Percentiles rank a stretch among this genome's conserved stretches.
Evolutionary conservation across 441 rosid genomes (phyloP).

Genomic region (Gossypium trilobum): DNA sequence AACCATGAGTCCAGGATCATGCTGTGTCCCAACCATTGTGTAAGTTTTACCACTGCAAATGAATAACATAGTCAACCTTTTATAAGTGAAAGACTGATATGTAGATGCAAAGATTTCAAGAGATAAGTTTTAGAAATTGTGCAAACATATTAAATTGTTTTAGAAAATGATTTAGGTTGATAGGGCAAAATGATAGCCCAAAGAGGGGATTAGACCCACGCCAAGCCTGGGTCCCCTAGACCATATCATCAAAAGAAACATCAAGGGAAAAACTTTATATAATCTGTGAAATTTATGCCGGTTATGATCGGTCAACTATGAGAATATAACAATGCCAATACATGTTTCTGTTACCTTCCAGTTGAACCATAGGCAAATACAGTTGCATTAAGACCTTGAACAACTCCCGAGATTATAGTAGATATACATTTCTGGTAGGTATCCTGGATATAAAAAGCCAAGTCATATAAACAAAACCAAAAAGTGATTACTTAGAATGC

Average conservation of each 20-base stretch:
- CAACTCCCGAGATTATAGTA: constrained; percentile 62
- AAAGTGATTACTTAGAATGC: background rate
- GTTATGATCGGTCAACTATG: background rate
- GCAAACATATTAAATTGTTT: background rate
- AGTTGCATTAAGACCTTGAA: constrained; percentile 81
- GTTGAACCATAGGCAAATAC: constrained; percentile 91
- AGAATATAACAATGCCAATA: constrained; percentile 10
- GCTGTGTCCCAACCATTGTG: constrained; percentile 83
- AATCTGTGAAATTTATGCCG: background rate
- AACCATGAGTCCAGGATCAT: constrained; percentile 96
- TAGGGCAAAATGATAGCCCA: background rate
- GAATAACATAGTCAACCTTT: constrained; percentile 3
- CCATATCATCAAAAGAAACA: background rate
- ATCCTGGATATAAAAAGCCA: constrained; percentile 35
- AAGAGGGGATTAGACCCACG: background rate
- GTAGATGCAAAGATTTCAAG: constrained; percentile 1
- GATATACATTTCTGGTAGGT: constrained; percentile 53
- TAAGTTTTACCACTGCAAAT: constrained; percentile 74
- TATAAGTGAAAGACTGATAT: background rate
- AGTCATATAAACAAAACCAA: background rate
- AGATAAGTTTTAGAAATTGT: background rate
- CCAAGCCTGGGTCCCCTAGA: background rate
- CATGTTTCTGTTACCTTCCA: constrained; percentile 51
- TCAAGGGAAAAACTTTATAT: background rate
- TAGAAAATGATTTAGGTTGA: background rate